phyloP scores from a whole-genome alignment of 2,329 filamentous ascomycete genomes.

The Verticillium isaacii region DNA sequence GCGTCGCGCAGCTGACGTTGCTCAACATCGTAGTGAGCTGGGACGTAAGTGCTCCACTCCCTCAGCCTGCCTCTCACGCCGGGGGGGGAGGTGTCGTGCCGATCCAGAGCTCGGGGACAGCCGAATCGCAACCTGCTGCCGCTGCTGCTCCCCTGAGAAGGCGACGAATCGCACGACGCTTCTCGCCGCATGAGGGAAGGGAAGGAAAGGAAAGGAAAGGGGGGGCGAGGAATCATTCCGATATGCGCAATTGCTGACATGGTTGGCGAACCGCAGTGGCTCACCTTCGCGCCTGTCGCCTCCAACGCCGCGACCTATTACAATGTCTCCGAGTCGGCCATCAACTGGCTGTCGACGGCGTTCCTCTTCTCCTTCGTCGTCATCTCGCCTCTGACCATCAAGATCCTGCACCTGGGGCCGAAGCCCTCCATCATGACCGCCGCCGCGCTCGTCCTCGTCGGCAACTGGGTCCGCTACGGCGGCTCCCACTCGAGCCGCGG shows the following conservation, averaged over 20 bases:
- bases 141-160: background rate
- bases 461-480: conserved; percentile 89
- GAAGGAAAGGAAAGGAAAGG: background rate
- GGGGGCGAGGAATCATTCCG: too few species aligned
- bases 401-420: conserved; percentile 74
- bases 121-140: too few species aligned
- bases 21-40: conserved; percentile 92
- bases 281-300: conserved; percentile 84
- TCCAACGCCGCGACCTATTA: conserved; percentile 72
- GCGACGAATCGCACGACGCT: conserved; percentile 1
- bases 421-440: conserved; percentile 71
- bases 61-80: background rate
- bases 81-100: background rate
- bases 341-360: conserved; percentile 90
- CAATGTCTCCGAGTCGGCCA: conserved; percentile 62
- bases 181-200: background rate
- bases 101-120: too few species aligned
- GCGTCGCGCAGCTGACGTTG: conserved; percentile 74
- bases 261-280: conserved; percentile 56
- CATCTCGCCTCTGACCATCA: conserved; percentile 68
- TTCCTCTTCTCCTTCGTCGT: conserved; percentile 82
- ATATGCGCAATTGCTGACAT: background rate
- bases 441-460: conserved; percentile 68
- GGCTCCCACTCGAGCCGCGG: conserved; percentile 49
- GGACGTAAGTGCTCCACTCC: conserved; percentile 65